phyloP scores from a whole-genome alignment of 306 rosid genomes.

The Adenanthera pavonina region DNA sequence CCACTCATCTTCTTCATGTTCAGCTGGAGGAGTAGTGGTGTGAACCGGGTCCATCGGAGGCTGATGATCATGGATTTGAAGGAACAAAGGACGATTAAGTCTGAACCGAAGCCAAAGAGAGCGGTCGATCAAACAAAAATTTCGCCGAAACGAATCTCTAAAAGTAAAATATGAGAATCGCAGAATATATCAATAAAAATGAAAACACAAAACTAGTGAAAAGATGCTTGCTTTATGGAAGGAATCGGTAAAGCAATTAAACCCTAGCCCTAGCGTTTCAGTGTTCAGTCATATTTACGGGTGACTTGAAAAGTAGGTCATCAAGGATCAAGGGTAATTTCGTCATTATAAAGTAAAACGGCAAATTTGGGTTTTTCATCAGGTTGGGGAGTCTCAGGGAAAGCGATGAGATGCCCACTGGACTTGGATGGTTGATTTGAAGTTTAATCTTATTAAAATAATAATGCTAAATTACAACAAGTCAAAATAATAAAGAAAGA shows the following conservation, averaged over 20 bases:
- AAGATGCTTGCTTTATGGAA: constrained; percentile 36
- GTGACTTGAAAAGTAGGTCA: neutral
- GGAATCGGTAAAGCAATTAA: constrained; percentile 31
- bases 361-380: neutral
- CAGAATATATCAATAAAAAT: neutral
- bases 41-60: constrained; percentile 77
- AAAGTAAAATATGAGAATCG: neutral
- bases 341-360: constrained; percentile 10
- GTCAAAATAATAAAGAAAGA: neutral
- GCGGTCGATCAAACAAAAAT: constrained; percentile 29
- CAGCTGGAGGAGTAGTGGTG: constrained; percentile 50
- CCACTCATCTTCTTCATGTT: constrained; percentile 81
- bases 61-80: constrained; percentile 85
- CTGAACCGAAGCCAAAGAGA: constrained; percentile 48
- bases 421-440: neutral
- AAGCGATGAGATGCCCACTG: neutral
- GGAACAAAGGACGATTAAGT: constrained; percentile 70
- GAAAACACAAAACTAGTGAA: neutral
- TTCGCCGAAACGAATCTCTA: constrained; percentile 26
- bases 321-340: constrained; percentile 21
- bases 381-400: neutral
- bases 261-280: constrained; percentile 58
- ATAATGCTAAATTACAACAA: neutral
- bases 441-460: neutral
- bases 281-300: neutral